These are phyloP conservation scores for Coleophoma crateriformis DNA, from an alignment of 2,329 filamentous ascomycete species.

Conservation along the genomic window DNA sequence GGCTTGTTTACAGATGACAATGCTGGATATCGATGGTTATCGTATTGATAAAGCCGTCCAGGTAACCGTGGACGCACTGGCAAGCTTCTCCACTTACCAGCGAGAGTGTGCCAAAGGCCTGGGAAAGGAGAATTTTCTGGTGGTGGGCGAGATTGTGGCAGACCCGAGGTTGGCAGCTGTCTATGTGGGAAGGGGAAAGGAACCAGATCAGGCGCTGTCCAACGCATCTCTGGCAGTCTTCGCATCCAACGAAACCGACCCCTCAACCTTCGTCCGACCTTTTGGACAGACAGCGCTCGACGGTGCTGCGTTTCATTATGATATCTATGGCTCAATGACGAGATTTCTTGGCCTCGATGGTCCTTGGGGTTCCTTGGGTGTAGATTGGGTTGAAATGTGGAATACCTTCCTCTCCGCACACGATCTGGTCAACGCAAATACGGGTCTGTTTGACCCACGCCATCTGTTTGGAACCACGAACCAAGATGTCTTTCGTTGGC, in stretches of 20 bases:
- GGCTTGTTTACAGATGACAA: conserved; percentile 55
- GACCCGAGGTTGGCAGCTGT: conserved; percentile 54
- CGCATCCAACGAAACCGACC: conserved; percentile 3
- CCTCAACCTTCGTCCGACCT: conserved; percentile 36
- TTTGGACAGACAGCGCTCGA: conserved; percentile 49
- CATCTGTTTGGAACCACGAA: conserved; percentile 61
- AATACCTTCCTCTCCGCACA: conserved; percentile 49
- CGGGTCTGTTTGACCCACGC: conserved; percentile 54
- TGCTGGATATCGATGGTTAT: conserved; percentile 60
- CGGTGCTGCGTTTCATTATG: conserved; percentile 57
- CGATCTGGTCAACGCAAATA: conserved; percentile 54
- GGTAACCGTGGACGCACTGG: conserved; percentile 55
- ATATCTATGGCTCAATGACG: conserved; percentile 55
- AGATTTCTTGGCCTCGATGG: conserved; percentile 56
- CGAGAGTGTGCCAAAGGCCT: conserved; percentile 48
- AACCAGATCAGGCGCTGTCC: conserved; percentile 35
- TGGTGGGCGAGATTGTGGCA: conserved; percentile 57
- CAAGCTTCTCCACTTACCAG: conserved; percentile 49
- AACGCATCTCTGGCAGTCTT: conserved; percentile 1
- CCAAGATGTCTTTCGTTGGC: conserved; percentile 61
- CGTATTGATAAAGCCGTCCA: conserved; percentile 63
- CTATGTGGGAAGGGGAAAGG: conserved; percentile 54
- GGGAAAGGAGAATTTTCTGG: conserved; percentile 58
- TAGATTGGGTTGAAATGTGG: conserved; percentile 48
- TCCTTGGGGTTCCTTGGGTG: conserved; percentile 20